Evolutionary conservation across 2,329 filamentous ascomycete species (phyloP).

Genomic region (Fonsecaea nubica): DNA sequence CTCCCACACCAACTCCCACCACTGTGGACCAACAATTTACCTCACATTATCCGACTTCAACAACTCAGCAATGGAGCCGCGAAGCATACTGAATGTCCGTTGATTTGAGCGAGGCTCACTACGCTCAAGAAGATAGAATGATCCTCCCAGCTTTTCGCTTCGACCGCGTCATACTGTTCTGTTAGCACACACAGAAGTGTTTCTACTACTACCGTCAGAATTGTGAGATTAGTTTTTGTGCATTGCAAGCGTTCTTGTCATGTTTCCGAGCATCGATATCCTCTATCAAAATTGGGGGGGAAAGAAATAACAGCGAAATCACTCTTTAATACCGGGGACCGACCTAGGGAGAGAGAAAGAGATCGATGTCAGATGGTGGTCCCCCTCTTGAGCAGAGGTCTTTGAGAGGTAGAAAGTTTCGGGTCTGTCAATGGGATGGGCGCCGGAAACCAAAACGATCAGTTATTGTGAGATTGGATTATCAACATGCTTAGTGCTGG

Average conservation of each 20-base stretch:
- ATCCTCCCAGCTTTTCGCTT: conserved; percentile 17
- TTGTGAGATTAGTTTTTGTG: conserved; percentile 29
- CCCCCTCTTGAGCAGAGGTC: conserved; percentile 1
- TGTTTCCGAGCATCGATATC: conserved; percentile 21
- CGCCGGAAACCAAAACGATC: conserved; percentile 6
- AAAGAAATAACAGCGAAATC: conserved; percentile 22
- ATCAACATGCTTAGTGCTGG: conserved; percentile 6
- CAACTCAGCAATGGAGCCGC: conserved; percentile 27
- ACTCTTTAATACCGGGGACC: conserved; percentile 24
- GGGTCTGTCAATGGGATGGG: conserved; percentile 6
- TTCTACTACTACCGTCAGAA: conserved; percentile 19
- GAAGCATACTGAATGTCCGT: conserved; percentile 27
- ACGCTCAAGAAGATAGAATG: conserved; percentile 21
- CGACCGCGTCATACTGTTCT: conserved; percentile 21
- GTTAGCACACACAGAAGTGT: conserved; percentile 25
- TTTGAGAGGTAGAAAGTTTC: neutral
- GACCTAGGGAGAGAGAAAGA: neutral
- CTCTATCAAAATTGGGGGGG: conserved; percentile 20
- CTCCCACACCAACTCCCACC: conserved; percentile 38
- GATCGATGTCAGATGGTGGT: neutral
- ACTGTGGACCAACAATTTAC: conserved; percentile 30
- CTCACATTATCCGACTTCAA: conserved; percentile 26
- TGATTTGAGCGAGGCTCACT: neutral
- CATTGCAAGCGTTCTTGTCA: conserved; percentile 34
- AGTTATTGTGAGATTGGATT: conserved; percentile 6